These are phyloP conservation scores for Xerocomellus intermedius DNA, from an alignment of 768 basidiomycete species.

Conservation along the genomic window DNA sequence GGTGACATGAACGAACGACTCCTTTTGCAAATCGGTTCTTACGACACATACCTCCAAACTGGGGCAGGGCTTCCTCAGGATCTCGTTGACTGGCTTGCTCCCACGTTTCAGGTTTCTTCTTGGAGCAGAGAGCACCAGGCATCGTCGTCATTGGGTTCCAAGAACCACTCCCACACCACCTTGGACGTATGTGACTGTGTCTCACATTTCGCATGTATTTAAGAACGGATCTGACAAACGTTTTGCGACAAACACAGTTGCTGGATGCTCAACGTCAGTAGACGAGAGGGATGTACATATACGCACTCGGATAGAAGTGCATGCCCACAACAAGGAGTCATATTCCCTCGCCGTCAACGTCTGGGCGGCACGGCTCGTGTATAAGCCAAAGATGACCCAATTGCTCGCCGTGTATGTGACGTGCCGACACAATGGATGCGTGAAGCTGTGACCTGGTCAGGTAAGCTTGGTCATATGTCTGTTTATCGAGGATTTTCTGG, in stretches of 20 bases:
- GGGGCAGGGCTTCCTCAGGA: conserved; percentile 73
- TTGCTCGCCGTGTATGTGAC: conserved; percentile 59
- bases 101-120: conserved; percentile 72
- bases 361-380: conserved; percentile 85
- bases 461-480: not conserved
- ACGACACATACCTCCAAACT: conserved; percentile 89
- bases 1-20: conserved; percentile 31
- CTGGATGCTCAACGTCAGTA: conserved; percentile 56
- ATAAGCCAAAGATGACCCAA: conserved; percentile 72
- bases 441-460: conserved; percentile 9
- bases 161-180: conserved; percentile 85
- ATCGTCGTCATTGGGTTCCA: conserved; percentile 92
- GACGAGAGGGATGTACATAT: conserved; percentile 69
- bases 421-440: conserved; percentile 67
- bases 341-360: conserved; percentile 83
- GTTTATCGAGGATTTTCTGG: not conserved
- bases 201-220: not conserved
- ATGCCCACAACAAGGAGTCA: conserved; percentile 68
- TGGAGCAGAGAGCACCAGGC: conserved; percentile 69
- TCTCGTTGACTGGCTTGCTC: conserved; percentile 88
- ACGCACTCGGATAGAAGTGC: conserved; percentile 65
- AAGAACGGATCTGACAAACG: not conserved
- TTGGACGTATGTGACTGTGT: conserved; percentile 61
- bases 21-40: conserved; percentile 80
- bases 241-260: conserved; percentile 46